A percentile compares a stretch with the other conserved stretches of the same genome.
These are phyloP conservation scores for Phoma sp. DNA, from an alignment of 2,329 filamentous ascomycete genomes.

Conservation along the genomic window DNA sequence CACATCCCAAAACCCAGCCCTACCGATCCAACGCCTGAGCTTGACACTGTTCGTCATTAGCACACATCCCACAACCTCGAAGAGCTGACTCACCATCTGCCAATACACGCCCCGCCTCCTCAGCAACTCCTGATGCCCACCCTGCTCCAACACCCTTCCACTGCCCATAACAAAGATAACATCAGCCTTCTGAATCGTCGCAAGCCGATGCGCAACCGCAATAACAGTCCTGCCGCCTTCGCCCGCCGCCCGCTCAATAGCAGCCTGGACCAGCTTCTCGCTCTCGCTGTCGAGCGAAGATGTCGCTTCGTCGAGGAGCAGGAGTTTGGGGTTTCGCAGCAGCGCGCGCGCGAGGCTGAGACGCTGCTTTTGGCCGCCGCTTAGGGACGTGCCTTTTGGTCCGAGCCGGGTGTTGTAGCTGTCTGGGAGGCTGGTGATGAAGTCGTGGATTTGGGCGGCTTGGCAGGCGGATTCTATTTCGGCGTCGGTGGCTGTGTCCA, in stretches of 20 bases:
- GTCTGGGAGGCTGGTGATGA: slow-evolving; percentile 45
- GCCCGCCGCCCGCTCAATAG: slow-evolving; percentile 42
- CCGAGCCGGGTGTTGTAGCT: slow-evolving; percentile 46
- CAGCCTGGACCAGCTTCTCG: slow-evolving; percentile 44
- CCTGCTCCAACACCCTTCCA: slow-evolving; percentile 43
- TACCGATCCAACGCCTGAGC: slow-evolving; percentile 48
- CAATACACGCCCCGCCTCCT: slow-evolving; percentile 43
- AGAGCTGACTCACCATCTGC: slow-evolving; percentile 33
- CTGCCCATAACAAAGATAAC: slow-evolving; percentile 46
- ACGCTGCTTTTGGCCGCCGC: slow-evolving; percentile 47
- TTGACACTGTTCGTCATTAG: slow-evolving; percentile 32
- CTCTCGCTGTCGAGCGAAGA: slow-evolving; percentile 41
- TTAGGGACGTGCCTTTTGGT: slow-evolving; percentile 43
- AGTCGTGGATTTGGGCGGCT: slow-evolving; percentile 50
- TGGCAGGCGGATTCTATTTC: slow-evolving; percentile 42
- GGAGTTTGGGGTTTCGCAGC: slow-evolving; percentile 38
- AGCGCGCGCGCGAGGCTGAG: slow-evolving; percentile 43
- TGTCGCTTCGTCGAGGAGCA: slow-evolving; percentile 48
- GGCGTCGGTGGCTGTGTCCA: slow-evolving; percentile 36
- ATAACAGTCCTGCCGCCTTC: slow-evolving; percentile 38
- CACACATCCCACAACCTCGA: neutral
- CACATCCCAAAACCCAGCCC: neutral
- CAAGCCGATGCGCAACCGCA: slow-evolving; percentile 47
- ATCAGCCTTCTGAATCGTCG: slow-evolving; percentile 49
- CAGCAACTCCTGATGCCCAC: slow-evolving; percentile 39